These are phyloP conservation scores for Zygotorulaspora mrakii DNA, from an alignment of 1,139 yeast species.

Conservation along the genomic window DNA sequence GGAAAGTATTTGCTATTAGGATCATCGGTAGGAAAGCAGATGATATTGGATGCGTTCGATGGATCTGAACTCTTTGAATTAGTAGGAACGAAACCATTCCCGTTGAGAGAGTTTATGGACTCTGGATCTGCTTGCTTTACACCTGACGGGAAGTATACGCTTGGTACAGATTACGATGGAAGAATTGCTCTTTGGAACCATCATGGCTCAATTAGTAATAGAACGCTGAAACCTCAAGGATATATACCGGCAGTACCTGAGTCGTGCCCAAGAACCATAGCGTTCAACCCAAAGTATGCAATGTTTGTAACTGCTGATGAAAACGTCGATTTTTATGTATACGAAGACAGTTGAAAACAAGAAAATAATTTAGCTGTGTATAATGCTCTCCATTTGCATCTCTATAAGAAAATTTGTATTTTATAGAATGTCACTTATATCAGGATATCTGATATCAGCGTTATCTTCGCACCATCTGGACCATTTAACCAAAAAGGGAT, in stretches of 20 bases:
- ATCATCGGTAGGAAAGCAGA: slow-evolving; percentile 50
- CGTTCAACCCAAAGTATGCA: slow-evolving; percentile 74
- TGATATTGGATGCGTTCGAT: slow-evolving; percentile 66
- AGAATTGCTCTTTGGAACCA: slow-evolving; percentile 63
- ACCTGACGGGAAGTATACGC: slow-evolving; percentile 74
- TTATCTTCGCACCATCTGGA: slow-evolving; percentile 63
- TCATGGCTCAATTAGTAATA: slow-evolving; percentile 35
- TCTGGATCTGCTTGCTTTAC: slow-evolving; percentile 66
- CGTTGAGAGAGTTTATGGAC: slow-evolving; percentile 46
- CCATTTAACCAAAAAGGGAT: slow-evolving; percentile 62
- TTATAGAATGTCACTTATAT: slow-evolving; percentile 36
- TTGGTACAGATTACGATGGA: slow-evolving; percentile 58
- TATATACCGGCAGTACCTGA: slow-evolving; percentile 34
- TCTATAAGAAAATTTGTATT: slow-evolving; percentile 3
- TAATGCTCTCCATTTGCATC: too few relatives aligned
- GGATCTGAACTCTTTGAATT: slow-evolving; percentile 57
- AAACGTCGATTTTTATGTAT: slow-evolving; percentile 37
- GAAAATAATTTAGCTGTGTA: too few relatives aligned
- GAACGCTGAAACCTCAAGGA: slow-evolving; percentile 32
- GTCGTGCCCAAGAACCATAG: slow-evolving; percentile 54
- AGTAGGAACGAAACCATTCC: slow-evolving; percentile 43
- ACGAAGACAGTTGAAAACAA: slow-evolving; percentile 38
- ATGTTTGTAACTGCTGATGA: slow-evolving; percentile 79
- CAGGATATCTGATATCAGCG: slow-evolving; percentile 69
- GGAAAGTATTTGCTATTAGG: slow-evolving; percentile 70